phyloP scores from a whole-genome alignment of 2,329 filamentous ascomycete species.

The Massarina eburnea region DNA sequence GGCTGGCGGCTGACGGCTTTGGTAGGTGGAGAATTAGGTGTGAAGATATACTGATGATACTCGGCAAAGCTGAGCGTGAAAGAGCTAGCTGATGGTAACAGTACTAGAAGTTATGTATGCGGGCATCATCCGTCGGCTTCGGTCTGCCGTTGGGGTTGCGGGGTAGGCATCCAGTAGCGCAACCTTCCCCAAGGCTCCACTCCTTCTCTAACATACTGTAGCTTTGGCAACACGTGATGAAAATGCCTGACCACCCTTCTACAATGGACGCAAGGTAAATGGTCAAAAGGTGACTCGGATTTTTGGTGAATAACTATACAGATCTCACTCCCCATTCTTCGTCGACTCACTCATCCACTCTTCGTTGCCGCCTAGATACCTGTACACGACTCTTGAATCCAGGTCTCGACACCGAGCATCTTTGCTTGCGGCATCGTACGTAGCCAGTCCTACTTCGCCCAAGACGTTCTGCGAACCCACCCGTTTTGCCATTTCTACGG shows the following conservation, averaged over 20 bases:
- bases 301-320: no score
- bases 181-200: constrained; percentile 21
- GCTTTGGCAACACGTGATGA: no score
- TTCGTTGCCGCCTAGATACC: constrained; percentile 57
- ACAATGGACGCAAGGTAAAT: no score
- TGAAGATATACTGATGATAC: no score
- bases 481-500: constrained; percentile 56
- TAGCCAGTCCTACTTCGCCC: constrained; percentile 52
- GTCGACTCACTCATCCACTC: constrained; percentile 45
- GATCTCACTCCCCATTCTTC: neutral
- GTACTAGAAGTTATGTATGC: neutral
- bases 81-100: constrained; percentile 1
- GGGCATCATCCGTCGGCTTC: constrained; percentile 15
- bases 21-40: constrained; percentile 13
- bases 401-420: constrained; percentile 56
- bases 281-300: no score
- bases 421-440: constrained; percentile 55
- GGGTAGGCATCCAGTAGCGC: neutral
- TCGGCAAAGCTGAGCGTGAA: neutral
- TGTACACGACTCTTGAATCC: constrained; percentile 61
- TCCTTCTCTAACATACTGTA: no score
- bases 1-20: constrained; percentile 1
- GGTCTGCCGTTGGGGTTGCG: constrained; percentile 11
- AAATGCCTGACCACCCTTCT: no score
- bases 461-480: constrained; percentile 55